These are phyloP conservation scores for Phytophthora europaea DNA, from an alignment of 352 stramenopile species.

Conservation along the genomic window DNA sequence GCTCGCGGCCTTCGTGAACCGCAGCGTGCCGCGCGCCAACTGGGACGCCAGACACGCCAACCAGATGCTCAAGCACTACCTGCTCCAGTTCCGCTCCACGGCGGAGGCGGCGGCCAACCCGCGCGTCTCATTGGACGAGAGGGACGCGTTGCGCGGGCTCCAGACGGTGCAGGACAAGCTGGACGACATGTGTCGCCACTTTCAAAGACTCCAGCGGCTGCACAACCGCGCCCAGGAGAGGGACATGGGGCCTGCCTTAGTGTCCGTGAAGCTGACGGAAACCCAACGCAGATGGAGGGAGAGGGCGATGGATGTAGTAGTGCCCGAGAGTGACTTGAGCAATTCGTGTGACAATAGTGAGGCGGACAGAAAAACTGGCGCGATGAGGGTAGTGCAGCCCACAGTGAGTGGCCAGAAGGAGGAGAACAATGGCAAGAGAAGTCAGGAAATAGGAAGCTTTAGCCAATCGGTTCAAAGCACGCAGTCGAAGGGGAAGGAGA, in stretches of 20 bases:
- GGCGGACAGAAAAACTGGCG: slow-evolving; percentile 1
- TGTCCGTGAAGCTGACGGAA: slow-evolving; percentile 15
- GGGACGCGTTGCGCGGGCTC: slow-evolving; percentile 8
- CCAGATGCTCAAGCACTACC: slow-evolving; percentile 23
- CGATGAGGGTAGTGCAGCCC: neutral
- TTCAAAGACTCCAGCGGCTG: slow-evolving; percentile 15
- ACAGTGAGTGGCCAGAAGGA: neutral
- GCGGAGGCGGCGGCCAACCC: neutral
- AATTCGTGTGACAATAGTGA: slow-evolving; percentile 25
- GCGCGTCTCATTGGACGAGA: slow-evolving; percentile 5
- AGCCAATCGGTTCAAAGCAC: neutral
- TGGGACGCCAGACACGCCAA: slow-evolving; percentile 14
- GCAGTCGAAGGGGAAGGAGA: neutral
- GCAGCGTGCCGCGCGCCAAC: neutral
- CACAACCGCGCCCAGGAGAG: neutral
- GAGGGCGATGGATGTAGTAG: slow-evolving; percentile 1
- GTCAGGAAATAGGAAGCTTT: neutral
- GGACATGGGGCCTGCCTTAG: neutral
- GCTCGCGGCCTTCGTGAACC: slow-evolving; percentile 25
- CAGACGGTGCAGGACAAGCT: slow-evolving; percentile 19
- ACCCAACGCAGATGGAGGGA: slow-evolving; percentile 11
- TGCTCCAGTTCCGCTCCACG: slow-evolving; percentile 17
- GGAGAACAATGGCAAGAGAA: neutral
- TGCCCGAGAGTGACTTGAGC: slow-evolving; percentile 24
- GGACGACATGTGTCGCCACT: slow-evolving; percentile 25